Conservation (phyloP, 2,329 filamentous ascomycete species). For the Pseudogymnoascus sp. region DNA sequence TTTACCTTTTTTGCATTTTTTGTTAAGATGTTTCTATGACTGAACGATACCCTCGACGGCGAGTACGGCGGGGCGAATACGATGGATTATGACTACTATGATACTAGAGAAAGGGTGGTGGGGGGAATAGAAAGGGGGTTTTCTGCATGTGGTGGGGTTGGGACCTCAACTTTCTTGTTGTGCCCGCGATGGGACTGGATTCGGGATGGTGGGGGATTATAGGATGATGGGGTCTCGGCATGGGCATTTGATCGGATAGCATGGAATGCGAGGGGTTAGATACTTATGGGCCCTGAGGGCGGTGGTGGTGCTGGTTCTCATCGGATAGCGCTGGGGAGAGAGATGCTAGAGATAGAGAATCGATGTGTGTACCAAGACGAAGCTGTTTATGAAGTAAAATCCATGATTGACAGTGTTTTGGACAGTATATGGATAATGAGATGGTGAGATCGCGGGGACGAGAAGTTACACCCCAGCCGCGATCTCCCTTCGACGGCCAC, state of each 20-base stretch:
- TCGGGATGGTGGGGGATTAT: not conserved
- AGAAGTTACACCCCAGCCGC: no score
- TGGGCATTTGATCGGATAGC: not conserved
- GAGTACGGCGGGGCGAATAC: not conserved
- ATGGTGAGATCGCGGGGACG: no score
- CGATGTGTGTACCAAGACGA: not conserved
- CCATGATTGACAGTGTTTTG: no score
- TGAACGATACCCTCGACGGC: slow-evolving; percentile 1
- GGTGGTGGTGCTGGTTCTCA: not conserved
- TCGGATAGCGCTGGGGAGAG: not conserved
- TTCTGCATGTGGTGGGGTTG: not conserved
- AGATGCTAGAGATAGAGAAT: not conserved
- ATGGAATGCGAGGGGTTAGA: not conserved
- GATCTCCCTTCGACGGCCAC: no score
- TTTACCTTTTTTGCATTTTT: not conserved
- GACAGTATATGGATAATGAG: no score
- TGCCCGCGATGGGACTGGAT: not conserved
- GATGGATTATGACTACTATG: not conserved
- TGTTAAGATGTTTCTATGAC: slow-evolving; percentile 1
- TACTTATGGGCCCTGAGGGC: not conserved
- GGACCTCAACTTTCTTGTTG: not conserved
- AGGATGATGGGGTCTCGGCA: not conserved
- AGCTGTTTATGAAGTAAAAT: not conserved
- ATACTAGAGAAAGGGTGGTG: not conserved
- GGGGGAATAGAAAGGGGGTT: not conserved